Conservation (phyloP, 768 basidiomycete species). For the Auriscalpium microsporum region DNA sequence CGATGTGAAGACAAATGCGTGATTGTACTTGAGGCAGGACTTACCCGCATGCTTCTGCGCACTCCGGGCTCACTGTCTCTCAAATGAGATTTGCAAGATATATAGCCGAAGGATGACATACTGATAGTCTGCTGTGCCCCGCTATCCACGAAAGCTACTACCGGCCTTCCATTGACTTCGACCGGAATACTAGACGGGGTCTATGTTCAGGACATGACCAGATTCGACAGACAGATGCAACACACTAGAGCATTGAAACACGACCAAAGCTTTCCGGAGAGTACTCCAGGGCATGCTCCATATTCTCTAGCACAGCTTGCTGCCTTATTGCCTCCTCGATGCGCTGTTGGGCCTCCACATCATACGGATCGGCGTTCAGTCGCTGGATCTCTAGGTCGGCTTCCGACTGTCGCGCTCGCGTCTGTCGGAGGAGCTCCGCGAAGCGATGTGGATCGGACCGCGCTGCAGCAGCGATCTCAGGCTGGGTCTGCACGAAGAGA, state of each 20-base stretch:
- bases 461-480: conserved; percentile 73
- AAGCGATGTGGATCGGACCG: conserved; percentile 64
- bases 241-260: conserved; percentile 95
- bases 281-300: conserved; percentile 90
- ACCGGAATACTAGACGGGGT: conserved; percentile 57
- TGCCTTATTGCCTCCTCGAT: conserved; percentile 93
- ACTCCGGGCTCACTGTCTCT: conserved; percentile 76
- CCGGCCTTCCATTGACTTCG: conserved; percentile 83
- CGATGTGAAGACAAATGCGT: background rate
- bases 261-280: conserved; percentile 89
- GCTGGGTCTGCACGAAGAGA: conserved; percentile 47
- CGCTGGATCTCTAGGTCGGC: conserved; percentile 53
- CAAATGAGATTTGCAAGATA: background rate
- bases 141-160: conserved; percentile 97
- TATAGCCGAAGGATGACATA: conserved; percentile 29
- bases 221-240: conserved; percentile 14
- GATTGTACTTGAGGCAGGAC: conserved; percentile 18
- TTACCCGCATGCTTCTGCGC: conserved; percentile 85
- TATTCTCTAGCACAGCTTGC: conserved; percentile 84
- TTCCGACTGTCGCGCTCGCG: conserved; percentile 46
- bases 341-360: conserved; percentile 83
- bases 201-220: conserved; percentile 1
- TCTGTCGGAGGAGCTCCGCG: conserved; percentile 59
- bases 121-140: conserved; percentile 97
- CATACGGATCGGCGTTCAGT: conserved; percentile 83